Evolutionary conservation across 441 rosid species (phyloP).

Genomic region (Theobroma grandiflorum): DNA sequence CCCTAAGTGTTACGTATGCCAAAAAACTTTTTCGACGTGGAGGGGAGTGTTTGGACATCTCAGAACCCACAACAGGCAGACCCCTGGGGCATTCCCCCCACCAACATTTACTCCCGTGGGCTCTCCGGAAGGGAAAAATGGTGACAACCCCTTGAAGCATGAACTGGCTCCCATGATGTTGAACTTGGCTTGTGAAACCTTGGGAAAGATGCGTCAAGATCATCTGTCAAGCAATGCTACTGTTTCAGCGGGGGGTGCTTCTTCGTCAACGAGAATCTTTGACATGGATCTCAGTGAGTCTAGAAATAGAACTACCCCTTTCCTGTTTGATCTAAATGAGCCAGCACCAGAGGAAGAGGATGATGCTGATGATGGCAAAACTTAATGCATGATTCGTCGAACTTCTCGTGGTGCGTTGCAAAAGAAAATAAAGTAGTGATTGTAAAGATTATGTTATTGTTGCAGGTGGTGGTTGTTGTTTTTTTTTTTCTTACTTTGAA

Average conservation of each 20-base stretch:
- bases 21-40: not conserved
- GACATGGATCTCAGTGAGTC: constrained; percentile 14
- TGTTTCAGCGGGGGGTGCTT: not conserved
- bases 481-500: no score
- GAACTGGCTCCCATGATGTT: constrained; percentile 28
- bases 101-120: constrained; percentile 23
- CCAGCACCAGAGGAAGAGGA: constrained; percentile 7
- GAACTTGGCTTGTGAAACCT: constrained; percentile 15
- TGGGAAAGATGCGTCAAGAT: not conserved
- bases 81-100: constrained; percentile 28
- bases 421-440: not conserved
- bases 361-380: not conserved
- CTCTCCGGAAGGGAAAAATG: constrained; percentile 15
- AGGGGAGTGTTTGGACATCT: constrained; percentile 21
- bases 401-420: not conserved
- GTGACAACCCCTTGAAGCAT: not conserved
- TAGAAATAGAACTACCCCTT: not conserved
- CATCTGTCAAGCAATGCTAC: not conserved
- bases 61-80: constrained; percentile 4
- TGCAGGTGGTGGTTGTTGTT: no score
- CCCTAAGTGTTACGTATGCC: constrained; percentile 14
- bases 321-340: constrained; percentile 4
- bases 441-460: no score
- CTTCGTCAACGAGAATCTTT: not conserved
- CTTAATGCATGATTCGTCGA: not conserved